Evolutionary conservation across 2,329 filamentous ascomycete genomes (phyloP).

Genomic region (Fusarium equiseti): DNA sequence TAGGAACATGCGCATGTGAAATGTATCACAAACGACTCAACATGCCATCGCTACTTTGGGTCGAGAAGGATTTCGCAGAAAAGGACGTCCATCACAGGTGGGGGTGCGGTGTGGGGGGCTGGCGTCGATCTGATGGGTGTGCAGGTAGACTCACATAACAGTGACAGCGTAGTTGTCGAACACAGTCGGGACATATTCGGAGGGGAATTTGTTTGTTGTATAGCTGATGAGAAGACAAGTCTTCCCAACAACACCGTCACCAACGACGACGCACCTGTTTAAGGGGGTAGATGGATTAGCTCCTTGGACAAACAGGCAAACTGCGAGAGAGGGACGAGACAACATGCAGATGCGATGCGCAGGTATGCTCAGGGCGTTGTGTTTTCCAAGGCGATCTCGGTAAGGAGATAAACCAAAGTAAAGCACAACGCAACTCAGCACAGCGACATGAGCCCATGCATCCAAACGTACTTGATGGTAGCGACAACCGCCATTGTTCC

Average conservation of each 20-base stretch:
- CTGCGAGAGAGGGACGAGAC: conserved; percentile 3
- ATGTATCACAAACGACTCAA: conserved; percentile 3
- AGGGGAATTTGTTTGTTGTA: conserved; percentile 99
- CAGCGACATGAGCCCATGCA: conserved; percentile 21
- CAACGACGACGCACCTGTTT: conserved; percentile 94
- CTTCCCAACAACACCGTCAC: conserved; percentile 99
- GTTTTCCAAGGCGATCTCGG: conserved; percentile 4
- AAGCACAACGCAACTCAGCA: conserved; percentile 1
- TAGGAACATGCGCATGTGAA: conserved; percentile 9
- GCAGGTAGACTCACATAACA: conserved; percentile 83
- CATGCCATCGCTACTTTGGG: conserved; percentile 6
- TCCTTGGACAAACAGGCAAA: neutral
- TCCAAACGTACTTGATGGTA: conserved; percentile 70
- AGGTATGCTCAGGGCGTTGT: conserved; percentile 9
- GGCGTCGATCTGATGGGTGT: conserved; percentile 29
- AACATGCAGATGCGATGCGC: conserved; percentile 34
- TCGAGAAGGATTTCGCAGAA: conserved; percentile 13
- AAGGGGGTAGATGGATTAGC: conserved; percentile 41
- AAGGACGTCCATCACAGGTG: conserved; percentile 24
- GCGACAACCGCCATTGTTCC: conserved; percentile 69
- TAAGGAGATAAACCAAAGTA: conserved; percentile 9
- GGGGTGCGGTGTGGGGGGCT: conserved; percentile 29
- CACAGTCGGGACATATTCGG: conserved; percentile 99
- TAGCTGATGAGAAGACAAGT: conserved; percentile 99
- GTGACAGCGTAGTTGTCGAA: conserved; percentile 99